A percentile compares a stretch with the other conserved stretches of the same genome.
phyloP scores from a whole-genome alignment of 768 basidiomycete species.

The Tulasnella sp. region DNA sequence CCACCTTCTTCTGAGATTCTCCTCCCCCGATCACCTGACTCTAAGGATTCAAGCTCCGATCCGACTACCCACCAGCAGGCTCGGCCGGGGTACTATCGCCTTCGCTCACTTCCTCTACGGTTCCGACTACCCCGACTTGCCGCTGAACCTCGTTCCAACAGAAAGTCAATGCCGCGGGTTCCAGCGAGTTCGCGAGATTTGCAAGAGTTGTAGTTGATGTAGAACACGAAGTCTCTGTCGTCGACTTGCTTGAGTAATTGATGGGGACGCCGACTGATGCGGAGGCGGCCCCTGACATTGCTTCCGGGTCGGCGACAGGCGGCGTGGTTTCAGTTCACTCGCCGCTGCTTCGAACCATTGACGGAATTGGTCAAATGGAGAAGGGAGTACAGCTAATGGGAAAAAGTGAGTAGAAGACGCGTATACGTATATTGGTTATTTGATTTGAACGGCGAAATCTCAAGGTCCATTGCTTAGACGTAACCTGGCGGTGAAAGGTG shows the following conservation, averaged over 20 bases:
- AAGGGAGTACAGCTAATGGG: conserved; percentile 55
- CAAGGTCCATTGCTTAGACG: conserved; percentile 5
- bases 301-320: conserved; percentile 46
- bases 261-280: conserved; percentile 71
- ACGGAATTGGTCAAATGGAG: conserved; percentile 82
- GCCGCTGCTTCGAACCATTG: conserved; percentile 74
- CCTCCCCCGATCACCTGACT: conserved; percentile 72
- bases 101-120: conserved; percentile 67
- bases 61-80: conserved; percentile 75
- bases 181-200: conserved; percentile 76
- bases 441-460: conserved; percentile 39
- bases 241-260: conserved; percentile 72
- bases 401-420: conserved; percentile 59
- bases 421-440: conserved; percentile 76
- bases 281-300: conserved; percentile 79
- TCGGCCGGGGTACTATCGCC: conserved; percentile 69
- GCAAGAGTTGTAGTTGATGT: conserved; percentile 92
- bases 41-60: conserved; percentile 91
- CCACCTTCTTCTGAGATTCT: conserved; percentile 58
- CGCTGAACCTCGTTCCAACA: conserved; percentile 86
- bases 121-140: conserved; percentile 82
- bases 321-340: conserved; percentile 44
- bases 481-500: background rate
- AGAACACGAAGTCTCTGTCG: conserved; percentile 79
- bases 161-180: conserved; percentile 76